phyloP scores from a whole-genome alignment of 179 eudicot genomes.

The Beta corolliflora region DNA sequence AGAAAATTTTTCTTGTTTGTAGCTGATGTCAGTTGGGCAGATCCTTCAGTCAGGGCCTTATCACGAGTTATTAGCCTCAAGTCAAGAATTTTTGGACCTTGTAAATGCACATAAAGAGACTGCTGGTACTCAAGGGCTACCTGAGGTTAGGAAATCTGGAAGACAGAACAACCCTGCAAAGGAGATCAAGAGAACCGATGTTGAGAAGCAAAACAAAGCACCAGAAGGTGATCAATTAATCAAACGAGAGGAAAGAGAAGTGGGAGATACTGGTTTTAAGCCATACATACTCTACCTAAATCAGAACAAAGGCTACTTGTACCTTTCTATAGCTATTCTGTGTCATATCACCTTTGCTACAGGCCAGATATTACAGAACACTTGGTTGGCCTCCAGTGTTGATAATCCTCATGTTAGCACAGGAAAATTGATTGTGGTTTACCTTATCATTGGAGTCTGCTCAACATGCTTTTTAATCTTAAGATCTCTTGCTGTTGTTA shows the following conservation, averaged over 20 bases:
- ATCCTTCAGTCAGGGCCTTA: conserved; percentile 56
- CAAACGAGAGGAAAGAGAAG: conserved; percentile 69
- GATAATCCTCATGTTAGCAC: conserved; percentile 49
- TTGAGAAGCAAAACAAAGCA: conserved; percentile 29
- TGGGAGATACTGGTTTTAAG: conserved; percentile 63
- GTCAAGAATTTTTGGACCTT: conserved; percentile 56
- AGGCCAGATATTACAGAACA: conserved; percentile 55
- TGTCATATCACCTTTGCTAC: conserved; percentile 47
- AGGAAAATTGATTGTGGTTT: conserved; percentile 54
- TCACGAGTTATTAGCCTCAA: conserved; percentile 44
- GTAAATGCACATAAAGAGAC: conserved; percentile 75
- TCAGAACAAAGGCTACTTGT: conserved; percentile 55
- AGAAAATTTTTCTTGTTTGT: conserved; percentile 20
- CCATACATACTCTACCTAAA: conserved; percentile 57
- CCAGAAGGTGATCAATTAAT: conserved; percentile 51
- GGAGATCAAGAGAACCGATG: conserved; percentile 35
- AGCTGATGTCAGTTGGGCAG: conserved; percentile 64
- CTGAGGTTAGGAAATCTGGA: conserved; percentile 30
- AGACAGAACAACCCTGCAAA: conserved; percentile 23
- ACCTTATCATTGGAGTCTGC: conserved; percentile 54
- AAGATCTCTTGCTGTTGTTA: conserved; percentile 47
- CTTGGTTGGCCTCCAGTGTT: conserved; percentile 79
- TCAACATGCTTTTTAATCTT: conserved; percentile 45
- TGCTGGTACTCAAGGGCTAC: conserved; percentile 54
- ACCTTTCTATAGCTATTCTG: conserved; percentile 44